Base-by-base conservation (phyloP, 1,284 basidiomycete species). In the Pisolithus thermaeus region DNA sequence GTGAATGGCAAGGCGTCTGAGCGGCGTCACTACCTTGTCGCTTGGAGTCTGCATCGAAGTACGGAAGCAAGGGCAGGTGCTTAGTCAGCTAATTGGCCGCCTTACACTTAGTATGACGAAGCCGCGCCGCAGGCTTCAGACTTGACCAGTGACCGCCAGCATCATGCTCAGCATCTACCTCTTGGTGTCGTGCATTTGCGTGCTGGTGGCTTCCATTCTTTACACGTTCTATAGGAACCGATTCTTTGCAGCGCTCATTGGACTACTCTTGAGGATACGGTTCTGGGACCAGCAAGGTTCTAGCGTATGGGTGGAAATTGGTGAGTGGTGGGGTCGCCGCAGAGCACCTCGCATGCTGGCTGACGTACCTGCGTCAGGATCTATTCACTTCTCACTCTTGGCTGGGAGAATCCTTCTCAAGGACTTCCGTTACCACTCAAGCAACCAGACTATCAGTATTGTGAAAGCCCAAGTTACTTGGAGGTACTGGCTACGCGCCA, bases 221-320 rank as follows among this genome's bases (percentile, higher is more conserved):
- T 93, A 93, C 67, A 78, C 92, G 56, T 95, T 96, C 77, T 95
- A 88, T 72, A 92, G 87, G 81, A 94, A 94, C 69, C 82, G 91
- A 36, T 72, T 94, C 45, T 67, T 93, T 52, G 91, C 83, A 9
- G 80, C 79, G 51, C 56, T 88, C 52, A 69, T 92, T 53, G 77
- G 80, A 18, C 65, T 80, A 47, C 56, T 77, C 14, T 69, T 90
- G 39, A 83, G 86, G 40, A 61, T 89, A 12, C 65, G 78, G 43
- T 82, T 82, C 55, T 91, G 91, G 89, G 84, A 83, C 55, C 75
- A 82, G 54, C 82, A 77, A 47, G 78, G 75, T 39, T 78, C 79
- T 12, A 87, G 85, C 59, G 73, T 81, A 61, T 92, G 87, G 85
- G 70, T 92, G 43, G 80, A 87, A 61, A 81, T 92, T 54, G 87